A percentile compares a stretch with the other conserved stretches of the same genome.
phyloP scores from a whole-genome alignment of 805 yeast species.

The Candida piceae region DNA sequence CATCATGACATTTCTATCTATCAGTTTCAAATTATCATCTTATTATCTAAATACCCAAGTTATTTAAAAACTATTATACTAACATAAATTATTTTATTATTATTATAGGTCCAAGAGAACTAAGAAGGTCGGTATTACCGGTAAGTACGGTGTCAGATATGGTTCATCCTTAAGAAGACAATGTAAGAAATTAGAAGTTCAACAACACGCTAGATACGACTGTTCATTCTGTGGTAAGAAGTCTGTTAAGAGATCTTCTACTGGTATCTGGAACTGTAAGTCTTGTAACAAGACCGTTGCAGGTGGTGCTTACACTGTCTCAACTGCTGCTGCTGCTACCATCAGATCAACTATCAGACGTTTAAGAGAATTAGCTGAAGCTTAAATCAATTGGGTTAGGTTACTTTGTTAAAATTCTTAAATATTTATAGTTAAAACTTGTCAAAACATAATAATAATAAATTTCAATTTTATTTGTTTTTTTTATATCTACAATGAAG shows the following conservation, averaged over 20 bases:
- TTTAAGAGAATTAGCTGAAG: slow-evolving; percentile 99
- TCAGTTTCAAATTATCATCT: no score
- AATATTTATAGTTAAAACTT: slow-evolving; percentile 12
- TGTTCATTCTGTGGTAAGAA: slow-evolving; percentile 99
- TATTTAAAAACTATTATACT: slow-evolving; percentile 10
- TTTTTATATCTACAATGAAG: neutral
- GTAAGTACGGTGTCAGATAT: slow-evolving; percentile 99
- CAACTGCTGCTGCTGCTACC: slow-evolving; percentile 99
- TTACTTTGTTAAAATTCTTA: slow-evolving; percentile 3
- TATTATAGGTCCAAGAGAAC: slow-evolving; percentile 94
- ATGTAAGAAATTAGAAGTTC: slow-evolving; percentile 98
- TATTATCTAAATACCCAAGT: no score
- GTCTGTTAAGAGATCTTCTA: slow-evolving; percentile 94
- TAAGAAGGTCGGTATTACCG: slow-evolving; percentile 99
- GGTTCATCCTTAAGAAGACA: slow-evolving; percentile 99
- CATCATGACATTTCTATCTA: no score
- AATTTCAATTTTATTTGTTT: slow-evolving; percentile 8
- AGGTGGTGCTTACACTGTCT: slow-evolving; percentile 99
- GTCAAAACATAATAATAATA: slow-evolving; percentile 11
- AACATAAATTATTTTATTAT: slow-evolving; percentile 5
- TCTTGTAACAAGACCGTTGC: slow-evolving; percentile 96
- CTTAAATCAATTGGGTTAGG: slow-evolving; percentile 47
- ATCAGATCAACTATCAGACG: slow-evolving; percentile 99
- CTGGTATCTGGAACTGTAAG: slow-evolving; percentile 98
- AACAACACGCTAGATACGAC: slow-evolving; percentile 98